Conservation (phyloP, 345 rosid genomes). For the Salix viminalis region DNA sequence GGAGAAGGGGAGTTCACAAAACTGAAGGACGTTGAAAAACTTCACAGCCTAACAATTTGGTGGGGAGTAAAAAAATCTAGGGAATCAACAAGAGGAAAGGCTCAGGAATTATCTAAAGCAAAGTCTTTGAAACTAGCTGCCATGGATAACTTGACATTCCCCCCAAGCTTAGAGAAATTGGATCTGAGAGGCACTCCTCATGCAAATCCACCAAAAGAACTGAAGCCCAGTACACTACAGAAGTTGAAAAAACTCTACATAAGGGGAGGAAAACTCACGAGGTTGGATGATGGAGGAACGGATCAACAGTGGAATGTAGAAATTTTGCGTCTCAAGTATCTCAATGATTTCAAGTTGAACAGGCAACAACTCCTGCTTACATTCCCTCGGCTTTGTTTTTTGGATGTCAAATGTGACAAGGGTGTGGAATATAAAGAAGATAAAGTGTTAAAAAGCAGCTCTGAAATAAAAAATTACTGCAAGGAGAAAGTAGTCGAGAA, state of each 20-base stretch:
- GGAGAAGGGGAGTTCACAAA: neutral
- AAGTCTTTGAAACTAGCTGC: neutral
- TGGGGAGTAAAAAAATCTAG: conserved; percentile 3
- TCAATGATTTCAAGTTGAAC: neutral
- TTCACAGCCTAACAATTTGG: conserved; percentile 12
- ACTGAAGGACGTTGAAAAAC: neutral
- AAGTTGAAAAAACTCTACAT: neutral
- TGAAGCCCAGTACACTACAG: neutral
- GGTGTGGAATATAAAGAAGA: too few species aligned
- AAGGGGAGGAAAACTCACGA: neutral
- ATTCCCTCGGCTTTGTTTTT: neutral
- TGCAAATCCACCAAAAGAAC: neutral
- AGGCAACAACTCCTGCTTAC: neutral
- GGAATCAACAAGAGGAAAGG: neutral
- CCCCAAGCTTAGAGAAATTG: neutral
- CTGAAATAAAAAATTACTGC: too few species aligned
- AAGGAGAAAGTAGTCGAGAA: too few species aligned
- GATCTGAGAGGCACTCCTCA: conserved; percentile 3
- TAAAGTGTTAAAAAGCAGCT: too few species aligned
- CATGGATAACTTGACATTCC: neutral
- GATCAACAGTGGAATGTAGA: neutral
- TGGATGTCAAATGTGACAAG: neutral
- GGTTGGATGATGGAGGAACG: neutral
- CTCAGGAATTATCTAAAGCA: neutral
- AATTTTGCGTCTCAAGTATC: neutral